phyloP scores from a whole-genome alignment of 2,329 filamentous ascomycete genomes.

The Sphaerulina populicola region DNA sequence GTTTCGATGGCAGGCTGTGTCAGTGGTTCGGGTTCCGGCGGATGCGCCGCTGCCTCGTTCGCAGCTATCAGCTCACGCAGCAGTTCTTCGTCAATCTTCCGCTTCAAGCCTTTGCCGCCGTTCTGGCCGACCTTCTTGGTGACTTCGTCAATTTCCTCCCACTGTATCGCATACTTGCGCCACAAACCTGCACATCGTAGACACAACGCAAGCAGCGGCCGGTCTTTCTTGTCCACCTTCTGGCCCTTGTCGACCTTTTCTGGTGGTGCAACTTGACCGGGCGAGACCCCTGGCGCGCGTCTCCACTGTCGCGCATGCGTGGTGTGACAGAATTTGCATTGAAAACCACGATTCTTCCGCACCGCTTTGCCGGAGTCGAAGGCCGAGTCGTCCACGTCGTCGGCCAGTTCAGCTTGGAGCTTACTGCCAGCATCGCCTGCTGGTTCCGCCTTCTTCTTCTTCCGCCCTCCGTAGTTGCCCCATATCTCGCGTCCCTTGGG shows the following conservation, averaged over 20 bases:
- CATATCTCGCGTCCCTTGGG: constrained; percentile 76
- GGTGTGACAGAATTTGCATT: constrained; percentile 86
- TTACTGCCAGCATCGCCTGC: constrained; percentile 57
- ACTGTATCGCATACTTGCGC: constrained; percentile 92
- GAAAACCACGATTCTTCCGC: constrained; percentile 70
- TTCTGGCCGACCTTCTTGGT: constrained; percentile 77
- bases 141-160: constrained; percentile 87
- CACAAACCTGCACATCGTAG: constrained; percentile 85
- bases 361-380: constrained; percentile 83
- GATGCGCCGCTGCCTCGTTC: constrained; percentile 43
- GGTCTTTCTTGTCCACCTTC: constrained; percentile 65
- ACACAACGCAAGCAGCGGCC: constrained; percentile 75
- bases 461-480: constrained; percentile 78
- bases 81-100: constrained; percentile 88
- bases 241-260: constrained; percentile 58
- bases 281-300: constrained; percentile 68
- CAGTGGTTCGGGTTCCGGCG: constrained; percentile 20
- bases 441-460: constrained; percentile 60
- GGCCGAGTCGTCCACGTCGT: constrained; percentile 88
- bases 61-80: constrained; percentile 62
- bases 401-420: constrained; percentile 82
- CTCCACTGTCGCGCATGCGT: constrained; percentile 83
- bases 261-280: constrained; percentile 59
- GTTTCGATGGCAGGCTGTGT: constrained; percentile 23
- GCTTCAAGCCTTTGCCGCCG: constrained; percentile 76